phyloP scores from a whole-genome alignment of 768 basidiomycete species.

The Daedaleopsis nitida region DNA sequence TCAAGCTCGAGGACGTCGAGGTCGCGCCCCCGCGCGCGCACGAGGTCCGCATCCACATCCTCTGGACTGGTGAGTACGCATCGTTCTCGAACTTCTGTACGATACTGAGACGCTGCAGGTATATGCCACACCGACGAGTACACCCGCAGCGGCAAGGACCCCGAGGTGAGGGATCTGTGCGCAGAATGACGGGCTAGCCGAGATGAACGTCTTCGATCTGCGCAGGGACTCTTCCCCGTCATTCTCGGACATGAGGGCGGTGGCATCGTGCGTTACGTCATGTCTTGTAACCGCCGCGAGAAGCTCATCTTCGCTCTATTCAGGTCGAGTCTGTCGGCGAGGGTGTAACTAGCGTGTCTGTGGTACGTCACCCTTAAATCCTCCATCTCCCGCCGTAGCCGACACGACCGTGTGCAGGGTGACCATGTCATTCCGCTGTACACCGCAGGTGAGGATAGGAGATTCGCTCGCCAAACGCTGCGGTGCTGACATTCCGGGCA shows the following conservation, averaged over 20 bases:
- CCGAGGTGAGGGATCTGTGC: conserved; percentile 61
- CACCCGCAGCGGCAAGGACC: conserved; percentile 93
- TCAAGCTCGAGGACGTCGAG: conserved; percentile 89
- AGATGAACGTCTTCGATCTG: conserved; percentile 16
- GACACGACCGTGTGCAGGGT: conserved; percentile 45
- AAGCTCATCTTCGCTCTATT: conserved; percentile 2
- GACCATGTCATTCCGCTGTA: conserved; percentile 98
- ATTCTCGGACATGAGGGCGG: conserved; percentile 97
- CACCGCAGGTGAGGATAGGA: conserved; percentile 68
- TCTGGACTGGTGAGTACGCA: conserved; percentile 73
- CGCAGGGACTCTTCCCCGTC: conserved; percentile 83
- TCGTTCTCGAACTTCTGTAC: background rate
- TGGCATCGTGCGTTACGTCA: conserved; percentile 64
- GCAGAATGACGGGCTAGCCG: conserved; percentile 13
- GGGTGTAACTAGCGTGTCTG: conserved; percentile 80
- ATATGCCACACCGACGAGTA: conserved; percentile 99
- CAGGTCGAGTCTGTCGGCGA: conserved; percentile 98
- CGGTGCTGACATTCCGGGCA: background rate
- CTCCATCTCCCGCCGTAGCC: background rate
- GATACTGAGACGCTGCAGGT: conserved; percentile 41
- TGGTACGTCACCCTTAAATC: conserved; percentile 36
- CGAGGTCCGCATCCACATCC: conserved; percentile 93
- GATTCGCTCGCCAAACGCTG: no score
- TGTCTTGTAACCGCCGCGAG: background rate
- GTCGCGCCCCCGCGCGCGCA: conserved; percentile 88